These are phyloP conservation scores for Ogataea haglerorum DNA, from an alignment of 805 yeast species.

Conservation along the genomic window DNA sequence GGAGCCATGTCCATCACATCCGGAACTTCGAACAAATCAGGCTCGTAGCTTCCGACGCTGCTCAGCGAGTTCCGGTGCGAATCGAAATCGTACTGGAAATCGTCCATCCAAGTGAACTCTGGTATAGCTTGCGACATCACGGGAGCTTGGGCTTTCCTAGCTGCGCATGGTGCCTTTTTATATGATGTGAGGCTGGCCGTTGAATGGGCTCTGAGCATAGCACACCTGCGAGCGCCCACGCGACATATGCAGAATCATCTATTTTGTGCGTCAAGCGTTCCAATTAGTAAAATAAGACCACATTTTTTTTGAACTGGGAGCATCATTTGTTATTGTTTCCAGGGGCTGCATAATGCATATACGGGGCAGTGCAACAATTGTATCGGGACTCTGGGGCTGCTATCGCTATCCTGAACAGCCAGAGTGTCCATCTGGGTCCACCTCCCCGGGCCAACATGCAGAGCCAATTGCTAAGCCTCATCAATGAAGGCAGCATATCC, in stretches of 20 bases:
- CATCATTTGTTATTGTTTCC: not conserved
- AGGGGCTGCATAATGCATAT: not conserved
- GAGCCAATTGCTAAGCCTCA: not conserved
- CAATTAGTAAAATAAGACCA: not conserved
- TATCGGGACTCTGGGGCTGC: not conserved
- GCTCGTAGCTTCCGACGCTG: conserved; percentile 13
- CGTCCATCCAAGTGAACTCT: conserved; percentile 17
- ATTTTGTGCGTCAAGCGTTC: not conserved
- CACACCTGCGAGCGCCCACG: not conserved
- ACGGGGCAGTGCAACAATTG: not conserved
- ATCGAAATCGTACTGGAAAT: conserved; percentile 17
- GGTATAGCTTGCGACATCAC: conserved; percentile 1
- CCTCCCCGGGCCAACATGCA: not conserved
- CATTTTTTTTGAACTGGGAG: not conserved
- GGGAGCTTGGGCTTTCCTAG: not conserved
- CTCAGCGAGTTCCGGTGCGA: conserved; percentile 12
- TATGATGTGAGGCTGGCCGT: not conserved
- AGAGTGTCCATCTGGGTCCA: too few relatives aligned
- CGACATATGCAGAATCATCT: not conserved
- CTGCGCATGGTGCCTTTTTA: not conserved
- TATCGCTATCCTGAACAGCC: too few relatives aligned
- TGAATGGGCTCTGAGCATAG: not conserved
- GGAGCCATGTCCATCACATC: conserved; percentile 1
- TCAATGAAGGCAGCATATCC: not conserved
- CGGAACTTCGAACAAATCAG: conserved; percentile 14